Evolutionary conservation across 139 green algal species (phyloP), one percentile per base, ranked within the genome.

Genomic region (Tetratostichococcus sp.): DNA sequence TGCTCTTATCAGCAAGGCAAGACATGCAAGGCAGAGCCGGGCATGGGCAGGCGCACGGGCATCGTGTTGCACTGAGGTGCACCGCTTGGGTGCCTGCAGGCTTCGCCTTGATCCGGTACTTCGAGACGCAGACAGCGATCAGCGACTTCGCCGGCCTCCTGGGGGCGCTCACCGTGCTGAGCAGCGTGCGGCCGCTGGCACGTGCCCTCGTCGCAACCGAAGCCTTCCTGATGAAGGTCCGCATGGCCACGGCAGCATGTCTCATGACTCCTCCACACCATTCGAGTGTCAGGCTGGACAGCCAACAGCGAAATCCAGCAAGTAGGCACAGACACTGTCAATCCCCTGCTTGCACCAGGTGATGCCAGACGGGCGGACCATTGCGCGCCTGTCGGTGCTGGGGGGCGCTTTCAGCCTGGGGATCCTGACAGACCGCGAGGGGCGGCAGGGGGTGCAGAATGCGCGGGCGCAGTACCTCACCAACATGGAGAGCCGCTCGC

Each of bases 351-450:
- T 50, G 39, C 39, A n/a, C n/a, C n/a, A 50, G 39, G 39, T 11
- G 39, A 6, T 50, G 39, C 50, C 50, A n/a, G 19, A 8, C 50
- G 50, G 50, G 11, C 75, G 76, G 23, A 32, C 33, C 22, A 39
- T 91, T 19, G 79, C 92, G 74, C 3, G 30, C 11, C 16, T 66
- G 21, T 85, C 62, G n/a, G 8, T 91, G 32, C 83, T 97, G 72
- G 93, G 93, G 0, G 83, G 92, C 23, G 90, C 86, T 68, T 94
- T 98, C 76, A 83, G 80, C 42, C 79, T 94, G 33, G 79, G 35
- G 19, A 68, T 65, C 31, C 43, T 94, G 19, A 83, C 85, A 1
- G 89, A 94, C 79, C 50, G 79, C 14, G 33, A 67, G 30, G 57
- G 3, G 3, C 8, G 39, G 39, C 22, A 5, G 23, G 57, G 67